Evolutionary conservation across 2,329 filamentous ascomycete species (phyloP), one percentile per base, ranked within the genome.

Genomic region (Pyricularia sp.): DNA sequence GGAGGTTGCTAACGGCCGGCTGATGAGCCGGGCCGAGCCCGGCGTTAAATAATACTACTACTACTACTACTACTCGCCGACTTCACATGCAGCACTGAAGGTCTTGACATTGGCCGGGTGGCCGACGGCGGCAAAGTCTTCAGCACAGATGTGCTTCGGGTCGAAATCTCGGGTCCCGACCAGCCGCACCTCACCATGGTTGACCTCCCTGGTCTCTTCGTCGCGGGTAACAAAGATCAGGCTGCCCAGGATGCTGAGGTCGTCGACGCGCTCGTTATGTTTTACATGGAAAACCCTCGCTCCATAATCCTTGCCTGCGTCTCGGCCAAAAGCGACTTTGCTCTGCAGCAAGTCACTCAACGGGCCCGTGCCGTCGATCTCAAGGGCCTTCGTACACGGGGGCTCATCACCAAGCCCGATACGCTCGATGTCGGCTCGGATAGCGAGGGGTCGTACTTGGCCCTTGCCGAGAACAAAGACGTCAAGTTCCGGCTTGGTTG

Each of bases 231-330:
- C 16, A 77, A 78, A 53, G 71, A 77, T 1, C 79, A 84, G 67
- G 78, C 77, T 1, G 72, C 72, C 4, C 69, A 70, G 2, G 81
- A 82, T 60, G 76, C 79, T 0, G 71, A 77, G 3, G 66, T 80
- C 1, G 79, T 87, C 5, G 67, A 74, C 8, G 70, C 78, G 0
- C 73, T 87, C 10, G 81, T 85, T 1, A 69, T 78, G 2, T 71
- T 71, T 0, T 89, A 89, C 70, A 85, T 89, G 77, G 71, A 73
- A 28, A 77, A 82, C 12, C 73, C 75, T 0, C 74, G 83, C 7
- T 87, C 79, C 68, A 85, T 89, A 65, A 84, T 87, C 1, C 75
- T 88, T 1, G 81, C 84, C 1, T 81, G 86, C 0, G 76, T 87
- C 0, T 82, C 80, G 0, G 83, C 83, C 1, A 63, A 57, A 44